A percentile compares a stretch with the other conserved stretches of the same genome.
Conservation (phyloP, 306 rosid species). For the Glycyrrhiza uralensis region DNA sequence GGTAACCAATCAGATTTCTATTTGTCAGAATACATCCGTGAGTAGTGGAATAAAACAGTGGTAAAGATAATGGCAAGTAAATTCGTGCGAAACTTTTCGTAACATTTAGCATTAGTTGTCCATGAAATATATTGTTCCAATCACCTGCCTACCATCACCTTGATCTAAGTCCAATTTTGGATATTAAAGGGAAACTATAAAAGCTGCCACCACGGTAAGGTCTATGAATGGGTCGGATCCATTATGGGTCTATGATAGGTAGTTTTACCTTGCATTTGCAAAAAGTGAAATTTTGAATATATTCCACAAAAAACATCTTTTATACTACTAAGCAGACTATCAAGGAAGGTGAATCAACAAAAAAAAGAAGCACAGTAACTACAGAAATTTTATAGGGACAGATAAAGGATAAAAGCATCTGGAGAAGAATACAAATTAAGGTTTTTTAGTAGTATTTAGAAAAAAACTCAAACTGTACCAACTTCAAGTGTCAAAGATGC, state of each 20-base stretch:
- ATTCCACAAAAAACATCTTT: too few species aligned
- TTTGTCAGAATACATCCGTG: too few species aligned
- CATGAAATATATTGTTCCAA: not conserved
- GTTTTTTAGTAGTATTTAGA: not conserved
- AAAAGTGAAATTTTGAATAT: not conserved
- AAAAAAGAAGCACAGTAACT: not conserved
- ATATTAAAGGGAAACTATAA: too few species aligned
- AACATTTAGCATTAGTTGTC: too few species aligned
- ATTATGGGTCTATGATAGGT: too few species aligned
- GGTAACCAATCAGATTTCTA: too few species aligned
- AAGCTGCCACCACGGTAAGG: too few species aligned
- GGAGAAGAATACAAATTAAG: constrained; percentile 9
- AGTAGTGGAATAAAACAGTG: too few species aligned
- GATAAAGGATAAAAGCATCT: not conserved
- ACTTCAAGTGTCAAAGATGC: constrained; percentile 7
- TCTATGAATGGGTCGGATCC: too few species aligned
- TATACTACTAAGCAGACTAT: constrained; percentile 2
- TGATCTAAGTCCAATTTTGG: not conserved
- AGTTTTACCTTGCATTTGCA: too few species aligned
- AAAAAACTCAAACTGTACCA: constrained; percentile 15
- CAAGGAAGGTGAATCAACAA: not conserved
- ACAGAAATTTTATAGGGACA: not conserved
- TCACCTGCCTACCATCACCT: not conserved
- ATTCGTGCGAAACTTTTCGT: too few species aligned
- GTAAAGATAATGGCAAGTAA: too few species aligned